phyloP scores from a whole-genome alignment of 1,139 yeast species.

The Hanseniaspora uvarum region DNA sequence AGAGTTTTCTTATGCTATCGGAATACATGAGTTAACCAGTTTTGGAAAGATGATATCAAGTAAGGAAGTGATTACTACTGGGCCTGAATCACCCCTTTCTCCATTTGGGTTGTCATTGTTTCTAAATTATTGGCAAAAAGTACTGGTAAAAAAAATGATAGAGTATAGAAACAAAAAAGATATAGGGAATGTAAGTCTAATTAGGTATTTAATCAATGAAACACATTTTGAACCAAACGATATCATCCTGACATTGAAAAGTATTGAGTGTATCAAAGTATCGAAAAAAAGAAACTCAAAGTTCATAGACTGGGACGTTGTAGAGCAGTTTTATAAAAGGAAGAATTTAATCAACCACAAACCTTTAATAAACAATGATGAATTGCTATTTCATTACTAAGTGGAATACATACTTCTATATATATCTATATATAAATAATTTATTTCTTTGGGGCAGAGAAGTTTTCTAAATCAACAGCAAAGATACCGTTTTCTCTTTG shows the following conservation, averaged over 20 bases:
- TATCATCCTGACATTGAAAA: constrained; percentile 50
- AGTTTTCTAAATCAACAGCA: constrained; percentile 46
- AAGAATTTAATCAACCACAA: neutral
- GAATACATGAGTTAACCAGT: constrained; percentile 29
- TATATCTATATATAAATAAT: neutral
- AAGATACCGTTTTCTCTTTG: constrained; percentile 71
- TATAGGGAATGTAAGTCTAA: constrained; percentile 30
- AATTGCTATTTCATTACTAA: constrained; percentile 26
- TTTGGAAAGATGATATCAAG: constrained; percentile 18
- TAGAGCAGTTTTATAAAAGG: constrained; percentile 16
- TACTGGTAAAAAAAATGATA: constrained; percentile 37
- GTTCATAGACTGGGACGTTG: constrained; percentile 23
- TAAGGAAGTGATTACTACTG: constrained; percentile 51
- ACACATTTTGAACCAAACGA: constrained; percentile 71
- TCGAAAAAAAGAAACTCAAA: constrained; percentile 21
- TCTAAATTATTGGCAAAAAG: constrained; percentile 63
- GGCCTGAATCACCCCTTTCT: constrained; percentile 87
- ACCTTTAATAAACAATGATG: constrained; percentile 23
- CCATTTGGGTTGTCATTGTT: constrained; percentile 70
- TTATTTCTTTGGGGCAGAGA: constrained; percentile 1
- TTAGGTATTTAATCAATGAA: constrained; percentile 43
- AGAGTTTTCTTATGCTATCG: constrained; percentile 69
- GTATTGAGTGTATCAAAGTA: constrained; percentile 43
- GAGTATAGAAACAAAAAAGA: constrained; percentile 32
- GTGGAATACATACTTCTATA: constrained; percentile 8